Percentiles rank a stretch among this genome's conserved stretches.
These are phyloP conservation scores for Cutaneotrichosporon daszewskae DNA, from an alignment of 1,284 basidiomycete species.

Conservation along the genomic window DNA sequence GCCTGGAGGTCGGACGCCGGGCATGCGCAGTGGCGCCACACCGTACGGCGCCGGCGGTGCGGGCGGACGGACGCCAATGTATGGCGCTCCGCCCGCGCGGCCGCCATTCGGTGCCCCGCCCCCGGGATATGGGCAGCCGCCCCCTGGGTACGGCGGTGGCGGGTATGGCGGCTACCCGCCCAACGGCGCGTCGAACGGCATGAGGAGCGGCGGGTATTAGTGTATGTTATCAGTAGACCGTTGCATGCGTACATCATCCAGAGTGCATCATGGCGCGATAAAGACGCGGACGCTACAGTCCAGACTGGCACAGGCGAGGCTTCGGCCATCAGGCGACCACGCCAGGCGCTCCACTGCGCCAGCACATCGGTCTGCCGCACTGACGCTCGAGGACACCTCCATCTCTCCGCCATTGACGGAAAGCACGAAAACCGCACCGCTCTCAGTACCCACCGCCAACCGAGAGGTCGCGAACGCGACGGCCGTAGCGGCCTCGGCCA, in stretches of 20 bases:
- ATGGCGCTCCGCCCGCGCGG: too few species aligned
- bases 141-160: too few species aligned
- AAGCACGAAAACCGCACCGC: constrained; percentile 39
- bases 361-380: constrained; percentile 39
- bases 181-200: too few species aligned
- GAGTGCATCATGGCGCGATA: constrained; percentile 1
- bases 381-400: constrained; percentile 14
- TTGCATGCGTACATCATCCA: not conserved
- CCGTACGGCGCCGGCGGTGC: constrained; percentile 11
- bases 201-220: too few species aligned
- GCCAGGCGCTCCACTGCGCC: constrained; percentile 44
- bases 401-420: constrained; percentile 8
- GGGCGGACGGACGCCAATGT: constrained; percentile 2
- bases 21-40: constrained; percentile 23
- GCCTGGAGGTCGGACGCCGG: constrained; percentile 67
- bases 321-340: constrained; percentile 21
- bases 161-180: too few species aligned
- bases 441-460: constrained; percentile 48
- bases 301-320: constrained; percentile 48
- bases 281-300: constrained; percentile 47
- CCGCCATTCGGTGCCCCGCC: too few species aligned
- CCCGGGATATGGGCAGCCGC: too few species aligned
- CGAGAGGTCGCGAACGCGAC: constrained; percentile 29
- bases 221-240: too few species aligned
- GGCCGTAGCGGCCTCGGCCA: constrained; percentile 44